Percentiles rank a stretch among this genome's conserved stretches.
Evolutionary conservation across 2,329 filamentous ascomycete species (phyloP).

Genomic region (Calonectria crousiana): DNA sequence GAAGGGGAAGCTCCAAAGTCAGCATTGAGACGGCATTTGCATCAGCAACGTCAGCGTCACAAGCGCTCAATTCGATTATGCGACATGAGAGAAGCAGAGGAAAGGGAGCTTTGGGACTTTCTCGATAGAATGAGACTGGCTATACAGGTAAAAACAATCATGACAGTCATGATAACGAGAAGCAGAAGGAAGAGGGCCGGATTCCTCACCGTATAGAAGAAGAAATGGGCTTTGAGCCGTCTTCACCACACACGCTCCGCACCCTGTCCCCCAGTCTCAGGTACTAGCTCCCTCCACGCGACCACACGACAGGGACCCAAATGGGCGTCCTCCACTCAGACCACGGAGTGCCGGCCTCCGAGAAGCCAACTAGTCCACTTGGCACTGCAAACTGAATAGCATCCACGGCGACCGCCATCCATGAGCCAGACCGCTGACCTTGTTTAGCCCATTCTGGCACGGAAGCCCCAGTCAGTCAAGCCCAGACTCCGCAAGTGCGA

Average conservation of each 20-base stretch:
- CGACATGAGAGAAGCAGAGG: background rate
- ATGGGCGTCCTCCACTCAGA: slow-evolving; percentile 5
- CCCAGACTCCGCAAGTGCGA: slow-evolving; percentile 7
- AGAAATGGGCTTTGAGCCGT: background rate
- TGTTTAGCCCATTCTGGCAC: background rate
- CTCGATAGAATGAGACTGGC: background rate
- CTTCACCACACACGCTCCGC: background rate
- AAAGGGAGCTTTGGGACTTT: background rate
- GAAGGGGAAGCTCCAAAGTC: background rate
- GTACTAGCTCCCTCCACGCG: slow-evolving; percentile 23
- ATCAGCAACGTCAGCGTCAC: background rate
- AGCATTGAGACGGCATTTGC: background rate
- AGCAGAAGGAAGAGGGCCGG: background rate
- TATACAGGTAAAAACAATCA: background rate
- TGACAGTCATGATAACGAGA: background rate
- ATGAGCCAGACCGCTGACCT: slow-evolving; percentile 4
- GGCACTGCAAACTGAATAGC: slow-evolving; percentile 9
- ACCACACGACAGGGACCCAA: slow-evolving; percentile 10
- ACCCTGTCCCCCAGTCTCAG: slow-evolving; percentile 11
- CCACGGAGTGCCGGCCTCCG: slow-evolving; percentile 2
- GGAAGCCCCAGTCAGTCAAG: background rate
- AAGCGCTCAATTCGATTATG: background rate
- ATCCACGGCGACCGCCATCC: slow-evolving; percentile 7
- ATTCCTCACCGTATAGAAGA: too few relatives aligned
- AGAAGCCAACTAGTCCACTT: slow-evolving; percentile 13